Evolutionary conservation across 495 filamentous ascomycete species (phyloP), one percentile per base, ranked within the genome.

Genomic region (Aspergillus asperescens): DNA sequence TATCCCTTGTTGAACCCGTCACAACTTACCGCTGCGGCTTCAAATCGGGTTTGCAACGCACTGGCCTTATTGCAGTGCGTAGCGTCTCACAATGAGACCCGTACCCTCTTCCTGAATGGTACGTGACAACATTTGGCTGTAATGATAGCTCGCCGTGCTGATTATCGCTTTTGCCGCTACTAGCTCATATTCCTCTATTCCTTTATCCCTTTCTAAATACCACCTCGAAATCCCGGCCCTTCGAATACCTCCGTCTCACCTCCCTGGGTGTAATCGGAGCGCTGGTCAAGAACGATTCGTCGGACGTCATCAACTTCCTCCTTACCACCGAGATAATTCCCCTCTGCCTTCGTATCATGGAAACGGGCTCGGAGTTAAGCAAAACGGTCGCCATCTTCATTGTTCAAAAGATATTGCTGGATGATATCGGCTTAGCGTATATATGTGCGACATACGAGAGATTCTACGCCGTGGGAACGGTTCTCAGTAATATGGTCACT

Each of bases 301-400:
- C 87, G 5, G 93, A 97, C 70, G 94, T 97, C 20, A 97, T 99
- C 72, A 96, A 96, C 74, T 99, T 99, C 69, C 84, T 99, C 24
- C 81, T 99, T 12, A 97, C 94, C 3, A 99, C 93, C 25, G 93
- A 99, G 69, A 99, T 99, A 59, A 99, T 99, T 48, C 93, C 93
- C 5, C 81, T 99, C 3, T 99, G 93, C 65, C 88, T 99, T 22
- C 84, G 93, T 27, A 97, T 99, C 63, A 99, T 99, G 93, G 93
- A 99, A 75, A 99, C 93, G 0, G 94, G 94, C 27, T 97, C 93
- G 0, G 93, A 99, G 65, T 77, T 99, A 38, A 96, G 90, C 77
- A 99, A 98, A 75, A 99, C 93, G 1, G 93, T 99, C 7, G 93
- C 93, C 29, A 99, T 99, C 56, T 99, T 99, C 74, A 99, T 99